These are phyloP conservation scores for Globisporangium spiculum DNA, from an alignment of 352 stramenopile species.

Conservation along the genomic window DNA sequence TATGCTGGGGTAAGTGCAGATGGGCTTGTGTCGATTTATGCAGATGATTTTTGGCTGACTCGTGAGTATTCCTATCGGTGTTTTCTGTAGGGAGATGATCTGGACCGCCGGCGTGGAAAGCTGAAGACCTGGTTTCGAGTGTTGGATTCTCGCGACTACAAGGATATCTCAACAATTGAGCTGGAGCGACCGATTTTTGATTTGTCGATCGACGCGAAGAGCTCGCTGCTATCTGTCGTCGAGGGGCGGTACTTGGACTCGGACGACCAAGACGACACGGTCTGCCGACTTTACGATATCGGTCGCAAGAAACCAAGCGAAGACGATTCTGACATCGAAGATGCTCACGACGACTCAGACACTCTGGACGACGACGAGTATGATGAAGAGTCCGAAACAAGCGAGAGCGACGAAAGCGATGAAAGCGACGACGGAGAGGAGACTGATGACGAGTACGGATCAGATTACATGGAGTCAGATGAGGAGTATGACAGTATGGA, in stretches of 20 bases:
- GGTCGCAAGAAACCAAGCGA: conserved; percentile 80
- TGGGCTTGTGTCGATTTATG: neutral
- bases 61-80: neutral
- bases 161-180: conserved; percentile 82
- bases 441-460: conserved; percentile 35
- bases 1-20: conserved; percentile 51
- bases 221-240: conserved; percentile 62
- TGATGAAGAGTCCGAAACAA: conserved; percentile 57
- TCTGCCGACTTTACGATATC: conserved; percentile 87
- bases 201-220: conserved; percentile 59
- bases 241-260: conserved; percentile 74
- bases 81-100: conserved; percentile 44
- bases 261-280: conserved; percentile 64
- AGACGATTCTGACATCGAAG: conserved; percentile 86
- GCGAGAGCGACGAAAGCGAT: conserved; percentile 39
- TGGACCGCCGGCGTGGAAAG: conserved; percentile 55
- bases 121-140: conserved; percentile 86
- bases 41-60: neutral
- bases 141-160: conserved; percentile 77
- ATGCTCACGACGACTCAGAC: conserved; percentile 64
- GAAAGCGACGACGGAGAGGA: conserved; percentile 45
- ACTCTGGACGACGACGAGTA: conserved; percentile 78
- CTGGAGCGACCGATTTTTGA: conserved; percentile 78
- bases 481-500: conserved; percentile 40
- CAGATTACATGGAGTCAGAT: conserved; percentile 30